Conservation (phyloP, 495 filamentous ascomycete species). For the Sphaerosporella brunnea region DNA sequence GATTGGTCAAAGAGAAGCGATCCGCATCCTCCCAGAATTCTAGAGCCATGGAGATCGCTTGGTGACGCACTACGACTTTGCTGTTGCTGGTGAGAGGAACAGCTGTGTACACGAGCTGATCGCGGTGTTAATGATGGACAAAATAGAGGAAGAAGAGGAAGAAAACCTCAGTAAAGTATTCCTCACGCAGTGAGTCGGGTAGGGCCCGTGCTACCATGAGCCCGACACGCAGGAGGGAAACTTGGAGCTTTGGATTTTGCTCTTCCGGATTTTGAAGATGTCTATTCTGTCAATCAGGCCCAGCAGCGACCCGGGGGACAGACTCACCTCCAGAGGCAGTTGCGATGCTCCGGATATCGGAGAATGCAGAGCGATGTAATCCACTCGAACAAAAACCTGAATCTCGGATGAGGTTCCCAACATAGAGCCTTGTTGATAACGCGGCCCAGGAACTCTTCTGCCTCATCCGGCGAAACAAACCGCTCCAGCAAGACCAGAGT, state of each 20-base stretch:
- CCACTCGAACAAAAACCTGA: conserved; percentile 32
- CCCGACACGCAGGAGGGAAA: conserved; percentile 29
- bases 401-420: conserved; percentile 31
- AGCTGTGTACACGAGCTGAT: conserved; percentile 15
- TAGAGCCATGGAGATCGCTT: conserved; percentile 20
- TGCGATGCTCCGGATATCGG: conserved; percentile 16
- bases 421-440: conserved; percentile 22
- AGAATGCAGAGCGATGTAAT: conserved; percentile 28
- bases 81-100: conserved; percentile 18
- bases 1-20: neutral
- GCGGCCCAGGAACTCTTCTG: conserved; percentile 12
- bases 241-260: conserved; percentile 29
- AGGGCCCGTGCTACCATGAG: conserved; percentile 25
- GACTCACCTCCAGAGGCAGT: conserved; percentile 15
- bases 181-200: conserved; percentile 7
- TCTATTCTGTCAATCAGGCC: conserved; percentile 9
- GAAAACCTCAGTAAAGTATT: conserved; percentile 16
- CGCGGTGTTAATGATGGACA: neutral
- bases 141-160: neutral
- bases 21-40: conserved; percentile 21
- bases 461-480: conserved; percentile 18
- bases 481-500: conserved; percentile 27
- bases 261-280: conserved; percentile 12
- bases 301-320: conserved; percentile 1
- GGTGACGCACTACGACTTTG: conserved; percentile 22